Base-by-base conservation (phyloP, 495 filamentous ascomycete species). In the Astrocystis sublimbata region DNA sequence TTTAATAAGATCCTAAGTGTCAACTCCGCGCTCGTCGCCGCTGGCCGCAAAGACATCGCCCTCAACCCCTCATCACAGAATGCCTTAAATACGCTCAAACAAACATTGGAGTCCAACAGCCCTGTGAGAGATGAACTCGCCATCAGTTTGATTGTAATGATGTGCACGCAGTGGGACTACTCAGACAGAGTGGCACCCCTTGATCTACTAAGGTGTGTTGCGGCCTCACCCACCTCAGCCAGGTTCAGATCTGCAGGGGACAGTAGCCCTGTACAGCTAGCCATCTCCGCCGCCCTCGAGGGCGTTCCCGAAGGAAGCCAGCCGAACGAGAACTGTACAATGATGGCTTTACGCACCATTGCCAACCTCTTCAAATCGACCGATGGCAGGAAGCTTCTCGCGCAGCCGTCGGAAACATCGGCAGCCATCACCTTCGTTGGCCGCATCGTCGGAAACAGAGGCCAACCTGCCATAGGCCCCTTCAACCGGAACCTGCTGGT, bases 341-440 rank as follows among this genome's bases (percentile, higher is more conserved):
- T 98, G 90, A 86, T 98, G 74, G 84, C 89, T 0, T 77, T 90
- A 42, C 92, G 96, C 10, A 82, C 87, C 13, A 82, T 96, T 49
- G 87, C 85, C n/a, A 99, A 99, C 60, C 77, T 98, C 6, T 98
- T 97, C 74, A 84, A 86, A 58, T 92, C 89, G 0, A 71, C 81
- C 3, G 77, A 86, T 58, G 94, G 94, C 33, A 85, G 90, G 10
- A 72, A 79, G 17, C 75, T 93, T 1, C 84, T 83, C 0, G 75
- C 83, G 4, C 72, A 73, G 15, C 75, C 81, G 33, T 90, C 90
- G 53, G 85, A 88, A 60, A 74, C 77, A 43, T 58, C 64, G 5
- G 58, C 31, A 13, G 79, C 87, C 31, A 56, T 74, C 12, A 53
- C 63, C 10, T 67, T 80, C 8, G 57, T 82, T 21, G 76, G 72